Base-by-base conservation (phyloP, 2,329 filamentous ascomycete genomes). In the Pseudocercospora pini-densiflorae region DNA sequence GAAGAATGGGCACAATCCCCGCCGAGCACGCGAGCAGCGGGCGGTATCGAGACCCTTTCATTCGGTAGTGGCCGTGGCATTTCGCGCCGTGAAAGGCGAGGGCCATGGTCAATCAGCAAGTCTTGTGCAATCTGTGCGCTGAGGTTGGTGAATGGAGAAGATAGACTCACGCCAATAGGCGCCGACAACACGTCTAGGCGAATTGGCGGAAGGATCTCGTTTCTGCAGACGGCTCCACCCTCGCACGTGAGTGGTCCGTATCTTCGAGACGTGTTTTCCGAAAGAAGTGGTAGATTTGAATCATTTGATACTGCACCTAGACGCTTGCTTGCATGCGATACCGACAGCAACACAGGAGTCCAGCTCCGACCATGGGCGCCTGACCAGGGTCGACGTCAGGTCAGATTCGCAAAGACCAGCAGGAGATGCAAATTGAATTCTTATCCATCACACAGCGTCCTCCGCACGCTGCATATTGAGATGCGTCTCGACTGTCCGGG, bases 11-110 rank as follows among this genome's bases (percentile, higher is more conserved):
- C 16, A 12, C 16, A 49, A 27, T 27, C 9, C n/a, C 33, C 36
- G 40, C 23, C 12, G 59, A 40, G 59, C 53, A 57, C 53, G 59
- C 31, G 53, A 64, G 63, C 45, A n/a, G 51, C 8, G 16, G 27
- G 5, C 6, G 24, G 21, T 23, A 14, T 12, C 36, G 33, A 23
- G 23, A 40, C 45, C 61, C 59, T 61, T 21, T 62, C 59, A 62
- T 58, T 65, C 40, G 63, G 47, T 47, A 27, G 55, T 12, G 23
- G 54, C 54, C 43, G 54, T 54, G 29, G 60, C 24, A 55, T 24
- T 27, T 59, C 55, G 62, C 61, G 47, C 51, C 51, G 21, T 31
- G 21, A 24, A 24, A n/a, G 49, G 14, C 49, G 49, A 24, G 49
- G 49, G 49, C 49, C 49, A 53, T 27, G n/a, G 23, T 54, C 23